Base-by-base conservation (phyloP, 805 yeast genomes). In the Teunomyces panamensis region DNA sequence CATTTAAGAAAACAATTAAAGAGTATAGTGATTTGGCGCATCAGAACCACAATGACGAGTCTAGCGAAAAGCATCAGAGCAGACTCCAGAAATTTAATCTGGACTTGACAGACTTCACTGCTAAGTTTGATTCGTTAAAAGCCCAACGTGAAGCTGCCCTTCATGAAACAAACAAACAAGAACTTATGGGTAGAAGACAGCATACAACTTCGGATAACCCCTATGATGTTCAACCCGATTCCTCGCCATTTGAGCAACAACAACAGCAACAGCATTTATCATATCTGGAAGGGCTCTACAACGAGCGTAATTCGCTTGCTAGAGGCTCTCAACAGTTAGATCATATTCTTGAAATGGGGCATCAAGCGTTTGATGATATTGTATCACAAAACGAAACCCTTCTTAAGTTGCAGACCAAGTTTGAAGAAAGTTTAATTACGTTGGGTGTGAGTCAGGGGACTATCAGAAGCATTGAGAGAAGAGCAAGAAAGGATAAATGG, bases 381-480 rank as follows among this genome's bases (percentile, higher is more conserved):
- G 85, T 87, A 14, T 90, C 85, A 42, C 97, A 94, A 62, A 88
- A 89, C 64, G 85, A 84, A 57, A 75, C 84, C 27, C 74, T 92
- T 48, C 71, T 77, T 48, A 73, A 73, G 49, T 75, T 92, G 28
- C 89, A 85, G 53, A 67, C 74, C 37, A 80, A 76, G 53, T 75
- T 94, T 70, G 80, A 83, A 41, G 77, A 81, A 44, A 79, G 87
- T 24, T 80, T 94, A 52, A 75, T 80, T 42, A 89, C 96, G 1
- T 74, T 94, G 49, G 97, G 97, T 5, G 86, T 94, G 1, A 87
- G 96, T 30, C 84, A 82, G 52, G 85, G 85, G 11, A 92, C 98
- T 1, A 89, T 94, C 42, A 74, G 86, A 47, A 75, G 78, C 46
- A 85, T 92, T 29, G 94, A 90, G 65, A 79, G 82, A 55, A 78